Evolutionary conservation across 257 asterid species (phyloP).

Genomic region (Solanum bulbocastanum): DNA sequence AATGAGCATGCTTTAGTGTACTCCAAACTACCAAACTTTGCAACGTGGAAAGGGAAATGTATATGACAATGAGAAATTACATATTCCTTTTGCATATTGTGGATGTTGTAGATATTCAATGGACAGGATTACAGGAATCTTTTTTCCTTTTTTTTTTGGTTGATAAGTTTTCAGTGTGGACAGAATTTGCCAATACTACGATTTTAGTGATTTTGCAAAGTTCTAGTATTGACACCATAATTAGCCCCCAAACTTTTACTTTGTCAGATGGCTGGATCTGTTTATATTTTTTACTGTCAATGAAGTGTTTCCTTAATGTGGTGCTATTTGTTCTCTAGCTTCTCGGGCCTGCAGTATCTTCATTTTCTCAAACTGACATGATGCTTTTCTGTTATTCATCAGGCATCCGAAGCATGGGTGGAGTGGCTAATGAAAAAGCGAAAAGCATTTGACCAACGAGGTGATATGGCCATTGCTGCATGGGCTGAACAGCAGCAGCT

Average conservation of each 20-base stretch:
- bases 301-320: not conserved
- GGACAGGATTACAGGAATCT: not conserved
- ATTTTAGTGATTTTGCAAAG: not conserved
- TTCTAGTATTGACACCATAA: not conserved
- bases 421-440: slow-evolving; percentile 91
- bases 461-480: slow-evolving; percentile 94
- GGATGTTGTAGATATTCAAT: not conserved
- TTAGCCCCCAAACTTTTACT: not conserved
- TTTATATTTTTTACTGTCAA: not conserved
- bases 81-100: not conserved
- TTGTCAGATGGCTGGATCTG: not conserved
- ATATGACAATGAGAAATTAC: not conserved
- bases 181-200: not conserved
- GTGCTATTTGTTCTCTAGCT: not conserved
- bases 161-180: not conserved
- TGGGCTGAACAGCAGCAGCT: slow-evolving; percentile 99
- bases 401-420: slow-evolving; percentile 99
- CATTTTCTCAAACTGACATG: not conserved
- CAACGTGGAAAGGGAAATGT: not conserved
- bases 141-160: not conserved
- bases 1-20: not conserved
- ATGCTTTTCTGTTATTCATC: not conserved
- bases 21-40: not conserved
- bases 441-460: slow-evolving; percentile 92
- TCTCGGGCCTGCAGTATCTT: not conserved